phyloP scores from a whole-genome alignment of 192 early-diverging fungal genomes.

The Anaeromyces robustus region DNA sequence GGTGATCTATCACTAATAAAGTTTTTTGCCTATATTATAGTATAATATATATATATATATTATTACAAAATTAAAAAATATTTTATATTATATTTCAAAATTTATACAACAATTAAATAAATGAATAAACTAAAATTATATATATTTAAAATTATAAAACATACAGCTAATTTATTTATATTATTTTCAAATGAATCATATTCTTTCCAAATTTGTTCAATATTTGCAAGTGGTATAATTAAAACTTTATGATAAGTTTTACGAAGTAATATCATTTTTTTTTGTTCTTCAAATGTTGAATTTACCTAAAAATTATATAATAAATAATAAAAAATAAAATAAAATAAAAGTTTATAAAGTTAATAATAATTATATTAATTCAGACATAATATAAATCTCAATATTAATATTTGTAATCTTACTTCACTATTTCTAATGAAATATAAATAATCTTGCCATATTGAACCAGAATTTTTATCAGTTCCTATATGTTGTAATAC shows the following conservation, averaged over 20 bases:
- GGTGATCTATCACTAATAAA: slow-evolving; percentile 69
- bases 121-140: not conserved
- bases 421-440: slow-evolving; percentile 66
- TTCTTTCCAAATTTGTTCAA: slow-evolving; percentile 89
- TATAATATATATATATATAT: no score
- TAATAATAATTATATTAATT: no score
- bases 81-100: no score
- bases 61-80: no score
- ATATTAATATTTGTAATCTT: no score
- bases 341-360: not conserved
- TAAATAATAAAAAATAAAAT: not conserved
- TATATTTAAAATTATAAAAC: not conserved
- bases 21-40: slow-evolving; percentile 68
- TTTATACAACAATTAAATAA: no score
- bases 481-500: slow-evolving; percentile 73
- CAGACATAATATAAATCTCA: no score
- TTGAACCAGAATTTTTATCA: slow-evolving; percentile 71
- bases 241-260: slow-evolving; percentile 71
- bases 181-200: slow-evolving; percentile 86
- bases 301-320: slow-evolving; percentile 16
- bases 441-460: slow-evolving; percentile 78
- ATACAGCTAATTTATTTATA: slow-evolving; percentile 64
- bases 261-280: slow-evolving; percentile 71
- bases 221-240: slow-evolving; percentile 67
- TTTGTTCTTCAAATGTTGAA: slow-evolving; percentile 75